Evolutionary conservation across 306 rosid genomes (phyloP).

Genomic region (Astragalus membranaceus): DNA sequence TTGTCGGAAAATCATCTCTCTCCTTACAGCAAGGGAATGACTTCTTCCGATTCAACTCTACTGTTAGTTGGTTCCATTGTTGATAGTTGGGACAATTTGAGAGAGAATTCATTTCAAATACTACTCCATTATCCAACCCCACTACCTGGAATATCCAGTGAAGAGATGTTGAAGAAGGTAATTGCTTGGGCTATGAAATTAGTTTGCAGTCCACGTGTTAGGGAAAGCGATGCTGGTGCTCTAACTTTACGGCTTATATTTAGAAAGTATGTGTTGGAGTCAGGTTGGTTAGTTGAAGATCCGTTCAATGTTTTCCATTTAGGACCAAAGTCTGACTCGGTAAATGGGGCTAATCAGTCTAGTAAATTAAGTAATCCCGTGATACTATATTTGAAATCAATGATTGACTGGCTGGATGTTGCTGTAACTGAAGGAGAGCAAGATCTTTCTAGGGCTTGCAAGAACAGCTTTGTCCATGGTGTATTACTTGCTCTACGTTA

Average conservation of each 20-base stretch:
- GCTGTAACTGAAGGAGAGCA: constrained; percentile 69
- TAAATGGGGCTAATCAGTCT: constrained; percentile 31
- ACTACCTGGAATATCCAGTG: constrained; percentile 85
- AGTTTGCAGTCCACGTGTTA: constrained; percentile 96
- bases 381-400: constrained; percentile 59
- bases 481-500: constrained; percentile 80
- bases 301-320: constrained; percentile 43
- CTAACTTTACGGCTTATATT: constrained; percentile 72
- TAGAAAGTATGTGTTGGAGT: constrained; percentile 82
- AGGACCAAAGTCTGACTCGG: constrained; percentile 31
- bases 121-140: constrained; percentile 89
- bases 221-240: constrained; percentile 99
- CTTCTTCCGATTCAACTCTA: constrained; percentile 67
- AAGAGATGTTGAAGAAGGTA: constrained; percentile 47
- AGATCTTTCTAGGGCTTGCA: constrained; percentile 85
- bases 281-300: constrained; percentile 63
- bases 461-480: constrained; percentile 91
- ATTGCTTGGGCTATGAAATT: constrained; percentile 72
- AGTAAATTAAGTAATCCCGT: constrained; percentile 43
- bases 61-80: constrained; percentile 84
- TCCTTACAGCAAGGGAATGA: constrained; percentile 75
- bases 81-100: constrained; percentile 98
- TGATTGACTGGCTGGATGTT: constrained; percentile 79
- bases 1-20: constrained; percentile 37
- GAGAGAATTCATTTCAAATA: constrained; percentile 80